Percentiles rank a stretch among this genome's conserved stretches.
Conservation (phyloP, 768 basidiomycete species). For the Leccinum broughii region DNA sequence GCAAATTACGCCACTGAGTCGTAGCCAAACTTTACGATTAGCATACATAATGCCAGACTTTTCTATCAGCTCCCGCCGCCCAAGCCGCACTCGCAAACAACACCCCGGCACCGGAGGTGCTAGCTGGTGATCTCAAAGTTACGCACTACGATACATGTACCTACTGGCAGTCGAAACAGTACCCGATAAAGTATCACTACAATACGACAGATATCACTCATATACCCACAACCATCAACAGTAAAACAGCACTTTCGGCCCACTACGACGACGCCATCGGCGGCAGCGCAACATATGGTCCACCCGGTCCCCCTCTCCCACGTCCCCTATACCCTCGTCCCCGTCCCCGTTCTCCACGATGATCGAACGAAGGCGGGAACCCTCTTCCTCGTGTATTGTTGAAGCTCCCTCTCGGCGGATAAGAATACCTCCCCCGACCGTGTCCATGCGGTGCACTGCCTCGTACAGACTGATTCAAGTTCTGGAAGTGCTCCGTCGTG, state of each 20-base stretch:
- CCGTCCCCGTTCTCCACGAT: conserved; percentile 37
- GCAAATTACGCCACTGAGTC: too few species aligned
- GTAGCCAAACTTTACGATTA: too few species aligned
- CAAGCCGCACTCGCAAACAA: too few species aligned
- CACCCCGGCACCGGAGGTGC: too few species aligned
- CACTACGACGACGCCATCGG: conserved; percentile 11
- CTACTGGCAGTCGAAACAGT: neutral
- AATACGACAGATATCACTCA: neutral
- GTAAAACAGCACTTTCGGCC: neutral
- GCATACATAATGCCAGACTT: too few species aligned
- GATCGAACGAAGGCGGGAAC: conserved; percentile 21
- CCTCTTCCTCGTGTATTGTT: conserved; percentile 34
- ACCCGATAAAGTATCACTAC: neutral
- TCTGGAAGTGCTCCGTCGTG: neutral
- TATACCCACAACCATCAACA: neutral
- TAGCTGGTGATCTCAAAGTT: too few species aligned
- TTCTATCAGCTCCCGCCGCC: too few species aligned
- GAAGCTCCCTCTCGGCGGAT: conserved; percentile 25
- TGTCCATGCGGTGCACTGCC: conserved; percentile 33
- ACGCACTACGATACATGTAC: neutral
- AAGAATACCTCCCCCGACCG: conserved; percentile 32
- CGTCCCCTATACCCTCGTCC: conserved; percentile 32
- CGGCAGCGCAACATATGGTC: neutral
- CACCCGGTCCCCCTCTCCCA: conserved; percentile 1
- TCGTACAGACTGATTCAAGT: conserved; percentile 23